phyloP scores from a whole-genome alignment of 129 eudicot genomes.

The Chrysanthemum lavandulifolium region DNA sequence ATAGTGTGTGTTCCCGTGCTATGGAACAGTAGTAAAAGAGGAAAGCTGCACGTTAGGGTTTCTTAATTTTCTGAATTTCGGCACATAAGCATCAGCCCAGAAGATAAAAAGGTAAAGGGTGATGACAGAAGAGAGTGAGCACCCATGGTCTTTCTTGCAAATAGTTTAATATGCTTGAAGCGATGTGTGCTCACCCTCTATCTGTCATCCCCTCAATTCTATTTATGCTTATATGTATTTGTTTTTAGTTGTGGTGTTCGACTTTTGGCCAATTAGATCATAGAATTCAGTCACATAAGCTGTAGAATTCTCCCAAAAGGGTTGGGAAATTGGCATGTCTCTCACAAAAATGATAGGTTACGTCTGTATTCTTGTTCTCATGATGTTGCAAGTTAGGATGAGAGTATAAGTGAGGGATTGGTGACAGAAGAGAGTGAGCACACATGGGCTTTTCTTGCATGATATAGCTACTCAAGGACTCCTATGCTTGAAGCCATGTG shows the following conservation, averaged over 20 bases:
- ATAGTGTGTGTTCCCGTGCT: not conserved
- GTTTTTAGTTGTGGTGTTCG: not conserved
- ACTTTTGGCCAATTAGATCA: too few relatives aligned
- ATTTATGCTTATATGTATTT: not conserved
- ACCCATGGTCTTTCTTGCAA: constrained; percentile 76
- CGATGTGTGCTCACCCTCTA: constrained; percentile 88
- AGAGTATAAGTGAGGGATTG: constrained; percentile 47
- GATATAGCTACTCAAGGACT: constrained; percentile 18
- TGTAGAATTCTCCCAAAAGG: too few relatives aligned
- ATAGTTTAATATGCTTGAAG: constrained; percentile 51
- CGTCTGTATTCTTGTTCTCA: too few relatives aligned
- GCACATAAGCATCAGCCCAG: too few relatives aligned
- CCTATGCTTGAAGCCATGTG: constrained; percentile 65
- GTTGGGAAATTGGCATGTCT: too few relatives aligned
- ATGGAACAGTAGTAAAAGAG: not conserved
- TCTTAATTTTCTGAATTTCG: too few relatives aligned
- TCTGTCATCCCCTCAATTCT: constrained; percentile 53
- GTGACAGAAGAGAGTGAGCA: constrained; percentile 99
- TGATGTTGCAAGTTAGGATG: not conserved
- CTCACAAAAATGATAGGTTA: too few relatives aligned
- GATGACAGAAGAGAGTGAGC: constrained; percentile 99
- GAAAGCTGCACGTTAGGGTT: too few relatives aligned
- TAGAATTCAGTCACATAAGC: too few relatives aligned
- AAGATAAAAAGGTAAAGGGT: constrained; percentile 46
- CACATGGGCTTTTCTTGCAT: constrained; percentile 68